Evolutionary conservation across 208 protist genomes (phyloP).

Genomic region (Strigomonas oncopelti): DNA sequence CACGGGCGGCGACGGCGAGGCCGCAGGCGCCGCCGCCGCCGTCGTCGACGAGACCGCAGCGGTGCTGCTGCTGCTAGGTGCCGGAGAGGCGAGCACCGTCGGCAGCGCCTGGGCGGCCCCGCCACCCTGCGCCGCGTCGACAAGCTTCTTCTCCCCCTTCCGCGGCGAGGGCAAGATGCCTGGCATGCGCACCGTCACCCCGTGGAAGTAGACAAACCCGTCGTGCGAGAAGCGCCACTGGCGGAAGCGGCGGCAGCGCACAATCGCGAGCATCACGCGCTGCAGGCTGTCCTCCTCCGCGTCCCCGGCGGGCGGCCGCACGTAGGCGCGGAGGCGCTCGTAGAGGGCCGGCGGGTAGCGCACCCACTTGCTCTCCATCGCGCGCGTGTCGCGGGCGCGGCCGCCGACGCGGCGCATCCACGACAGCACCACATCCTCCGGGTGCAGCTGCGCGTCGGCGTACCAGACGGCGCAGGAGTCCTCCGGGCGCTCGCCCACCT

Average conservation of each 20-base stretch:
- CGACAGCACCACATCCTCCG: conserved; percentile 41
- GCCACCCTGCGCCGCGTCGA: no score
- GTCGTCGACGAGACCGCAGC: no score
- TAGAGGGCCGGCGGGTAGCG: conserved; percentile 22
- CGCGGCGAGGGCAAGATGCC: conserved; percentile 4
- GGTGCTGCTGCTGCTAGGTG: no score
- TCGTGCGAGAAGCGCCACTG: conserved; percentile 44
- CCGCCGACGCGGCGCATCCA: conserved; percentile 51
- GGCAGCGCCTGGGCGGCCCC: no score
- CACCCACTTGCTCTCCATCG: conserved; percentile 38
- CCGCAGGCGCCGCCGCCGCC: no score
- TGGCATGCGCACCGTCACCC: conserved; percentile 36
- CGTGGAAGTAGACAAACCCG: conserved; percentile 57
- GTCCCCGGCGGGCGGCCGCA: conserved; percentile 2
- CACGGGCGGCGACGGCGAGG: no score
- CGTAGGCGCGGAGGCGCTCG: conserved; percentile 11
- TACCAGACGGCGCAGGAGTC: conserved; percentile 31
- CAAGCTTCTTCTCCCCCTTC: no score
- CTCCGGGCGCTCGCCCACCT: background rate
- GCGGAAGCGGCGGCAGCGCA: conserved; percentile 33
- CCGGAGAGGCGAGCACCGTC: no score
- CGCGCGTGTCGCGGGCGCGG: conserved; percentile 36
- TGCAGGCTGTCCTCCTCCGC: conserved; percentile 22
- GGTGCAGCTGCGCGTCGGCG: conserved; percentile 28
- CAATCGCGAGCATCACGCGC: conserved; percentile 24